These are phyloP conservation scores for Sclerotinia sclerotiorum DNA, from an alignment of 2,329 filamentous ascomycete genomes.

Conservation along the genomic window DNA sequence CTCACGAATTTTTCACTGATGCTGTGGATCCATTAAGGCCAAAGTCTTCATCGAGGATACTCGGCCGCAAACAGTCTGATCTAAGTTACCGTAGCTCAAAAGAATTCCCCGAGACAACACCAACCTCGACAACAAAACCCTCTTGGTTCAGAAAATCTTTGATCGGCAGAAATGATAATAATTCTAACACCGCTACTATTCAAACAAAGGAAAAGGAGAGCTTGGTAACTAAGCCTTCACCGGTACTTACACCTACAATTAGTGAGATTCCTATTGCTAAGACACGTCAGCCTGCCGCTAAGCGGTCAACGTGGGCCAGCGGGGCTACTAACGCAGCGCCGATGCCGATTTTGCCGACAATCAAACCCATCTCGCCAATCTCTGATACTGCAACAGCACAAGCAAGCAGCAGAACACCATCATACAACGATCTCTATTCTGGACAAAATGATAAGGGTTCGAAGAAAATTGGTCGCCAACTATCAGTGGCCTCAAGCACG, in stretches of 20 bases:
- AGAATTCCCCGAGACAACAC: conserved; percentile 56
- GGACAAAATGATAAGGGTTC: conserved; percentile 61
- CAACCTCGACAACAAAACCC: conserved; percentile 72
- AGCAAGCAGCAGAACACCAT: conserved; percentile 64
- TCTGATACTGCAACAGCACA: conserved; percentile 90
- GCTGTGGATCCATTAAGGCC: conserved; percentile 88
- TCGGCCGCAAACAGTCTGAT: conserved; percentile 89
- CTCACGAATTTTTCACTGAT: conserved; percentile 92
- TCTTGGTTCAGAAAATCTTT: conserved; percentile 98
- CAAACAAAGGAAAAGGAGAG: conserved; percentile 50
- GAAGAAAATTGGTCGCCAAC: conserved; percentile 93
- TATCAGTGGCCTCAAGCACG: conserved; percentile 87
- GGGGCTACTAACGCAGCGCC: conserved; percentile 77
- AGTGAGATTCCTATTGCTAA: conserved; percentile 47
- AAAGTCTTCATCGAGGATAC: conserved; percentile 83
- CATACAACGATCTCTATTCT: conserved; percentile 51
- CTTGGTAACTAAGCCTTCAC: conserved; percentile 47
- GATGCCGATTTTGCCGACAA: conserved; percentile 94
- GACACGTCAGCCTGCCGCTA: conserved; percentile 57
- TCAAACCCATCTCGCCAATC: conserved; percentile 92
- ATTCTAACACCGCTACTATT: conserved; percentile 56
- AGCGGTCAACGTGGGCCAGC: conserved; percentile 92
- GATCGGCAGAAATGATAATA: conserved; percentile 74
- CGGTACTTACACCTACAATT: conserved; percentile 45
- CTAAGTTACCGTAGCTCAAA: conserved; percentile 66